Evolutionary conservation across 495 filamentous ascomycete species (phyloP), one percentile per base, ranked within the genome.

Genomic region (Annulohypoxylon maeteangense): DNA sequence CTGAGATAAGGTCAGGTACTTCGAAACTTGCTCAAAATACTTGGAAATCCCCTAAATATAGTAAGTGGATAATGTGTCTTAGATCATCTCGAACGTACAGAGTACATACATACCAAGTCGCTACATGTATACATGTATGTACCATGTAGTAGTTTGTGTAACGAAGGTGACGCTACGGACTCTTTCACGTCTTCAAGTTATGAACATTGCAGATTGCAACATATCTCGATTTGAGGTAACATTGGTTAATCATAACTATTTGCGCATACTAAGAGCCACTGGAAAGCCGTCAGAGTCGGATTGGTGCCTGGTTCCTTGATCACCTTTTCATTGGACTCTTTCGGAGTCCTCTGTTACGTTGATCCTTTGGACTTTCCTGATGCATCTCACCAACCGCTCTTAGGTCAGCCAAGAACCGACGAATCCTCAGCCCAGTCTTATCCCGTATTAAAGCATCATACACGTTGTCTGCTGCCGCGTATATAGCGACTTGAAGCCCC

Each of bases 401-500:
- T 18, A 86, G 65, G 57, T 85, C 83, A 0, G 81, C 81, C 32
- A 87, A 54, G 53, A 86, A 85, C 29, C 79, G 74, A 25, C 84
- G 78, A 12, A 86, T 68, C 7, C 81, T 68, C n/a, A 82, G 44
- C 3, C 85, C 85, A 0, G 82, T 86, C 58, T 80, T 76, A 7
- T 77, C 70, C 29, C 78, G 75, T 65, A 87, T 81, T 70, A 79
- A 77, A 2, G 74, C 77, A 66, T 85, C 84, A 5, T 85, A 74
- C 29, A 78, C 75, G 27, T 80, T 76, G 64, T 87, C 81, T 14
- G 81, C 83, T 7, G 82, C 84, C 7, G 85, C 85, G 0, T 80
- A 79, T 44, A 82, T 81, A 10, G 83, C 80, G 22, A 86, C 80
- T 53, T 82, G 81, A 1, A 87, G 76, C 0, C 85, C 85, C 40